Evolutionary conservation across 306 rosid genomes (phyloP).

Genomic region (Quercus suber): DNA sequence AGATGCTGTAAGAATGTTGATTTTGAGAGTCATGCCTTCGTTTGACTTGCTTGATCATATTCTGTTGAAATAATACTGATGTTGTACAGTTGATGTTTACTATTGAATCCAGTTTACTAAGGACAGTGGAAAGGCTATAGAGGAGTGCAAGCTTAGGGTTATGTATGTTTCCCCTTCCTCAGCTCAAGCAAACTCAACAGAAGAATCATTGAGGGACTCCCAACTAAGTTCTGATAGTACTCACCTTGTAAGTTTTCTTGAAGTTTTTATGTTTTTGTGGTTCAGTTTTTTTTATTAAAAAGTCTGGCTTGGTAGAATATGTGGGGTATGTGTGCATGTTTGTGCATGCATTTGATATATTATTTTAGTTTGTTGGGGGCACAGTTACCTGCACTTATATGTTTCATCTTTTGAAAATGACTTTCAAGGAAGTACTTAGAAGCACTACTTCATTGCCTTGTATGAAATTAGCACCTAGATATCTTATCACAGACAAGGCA

Average conservation of each 20-base stretch:
- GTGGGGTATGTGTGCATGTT: not conserved
- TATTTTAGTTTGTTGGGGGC: not conserved
- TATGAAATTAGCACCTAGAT: not conserved
- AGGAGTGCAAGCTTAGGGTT: conserved; percentile 90
- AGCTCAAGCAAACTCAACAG: conserved; percentile 57
- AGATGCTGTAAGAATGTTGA: conserved; percentile 60
- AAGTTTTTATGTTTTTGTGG: conserved; percentile 6
- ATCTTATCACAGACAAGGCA: not conserved
- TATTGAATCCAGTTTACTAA: conserved; percentile 64
- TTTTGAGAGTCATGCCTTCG: conserved; percentile 8
- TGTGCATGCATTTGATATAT: not conserved
- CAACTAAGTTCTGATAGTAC: conserved; percentile 34
- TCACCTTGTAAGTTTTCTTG: conserved; percentile 59
- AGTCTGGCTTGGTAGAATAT: not conserved
- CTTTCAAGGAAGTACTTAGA: not conserved
- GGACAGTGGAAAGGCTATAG: conserved; percentile 70
- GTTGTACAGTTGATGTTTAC: not conserved
- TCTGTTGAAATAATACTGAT: conserved; percentile 7
- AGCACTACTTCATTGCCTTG: not conserved
- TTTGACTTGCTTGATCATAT: conserved; percentile 10
- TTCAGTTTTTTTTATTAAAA: not conserved
- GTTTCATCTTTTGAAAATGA: not conserved
- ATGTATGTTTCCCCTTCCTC: conserved; percentile 45
- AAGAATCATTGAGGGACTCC: conserved; percentile 47
- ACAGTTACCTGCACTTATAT: not conserved